Percentiles rank a stretch among this genome's conserved stretches.
phyloP scores from a whole-genome alignment of 108 stramenopile species.

The Stephanodiscus triporus region DNA sequence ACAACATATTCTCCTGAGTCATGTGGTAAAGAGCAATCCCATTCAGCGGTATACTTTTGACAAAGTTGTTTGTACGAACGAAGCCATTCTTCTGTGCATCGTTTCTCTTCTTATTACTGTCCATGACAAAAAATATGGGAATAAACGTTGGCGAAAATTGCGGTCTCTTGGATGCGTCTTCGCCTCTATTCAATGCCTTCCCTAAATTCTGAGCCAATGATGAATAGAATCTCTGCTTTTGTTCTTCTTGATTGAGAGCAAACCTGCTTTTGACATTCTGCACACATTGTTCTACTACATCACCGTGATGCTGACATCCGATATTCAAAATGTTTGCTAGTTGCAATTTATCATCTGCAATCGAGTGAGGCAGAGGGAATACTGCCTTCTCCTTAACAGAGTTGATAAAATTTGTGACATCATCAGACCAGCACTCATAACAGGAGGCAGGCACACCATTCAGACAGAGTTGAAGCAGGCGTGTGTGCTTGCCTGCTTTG shows the following conservation, averaged over 20 bases:
- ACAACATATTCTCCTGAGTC: constrained; percentile 18
- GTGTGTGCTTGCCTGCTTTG: constrained; percentile 7
- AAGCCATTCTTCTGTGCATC: constrained; percentile 8
- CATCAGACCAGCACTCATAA: constrained; percentile 19
- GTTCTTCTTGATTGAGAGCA: not conserved
- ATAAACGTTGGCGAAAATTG: constrained; percentile 9
- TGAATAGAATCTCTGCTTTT: constrained; percentile 16
- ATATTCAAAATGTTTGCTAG: not conserved
- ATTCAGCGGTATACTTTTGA: constrained; percentile 10
- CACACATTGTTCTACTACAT: constrained; percentile 17
- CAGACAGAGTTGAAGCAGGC: constrained; percentile 9
- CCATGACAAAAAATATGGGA: constrained; percentile 20
- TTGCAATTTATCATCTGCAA: not conserved
- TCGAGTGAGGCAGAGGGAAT: not conserved
- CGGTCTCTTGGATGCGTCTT: constrained; percentile 15
- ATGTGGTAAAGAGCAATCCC: constrained; percentile 24
- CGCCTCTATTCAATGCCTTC: not conserved
- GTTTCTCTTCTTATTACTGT: constrained; percentile 11
- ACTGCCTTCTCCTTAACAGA: not conserved
- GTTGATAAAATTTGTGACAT: constrained; percentile 1
- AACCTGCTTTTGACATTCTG: not conserved
- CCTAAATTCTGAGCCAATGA: constrained; percentile 14
- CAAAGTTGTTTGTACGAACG: constrained; percentile 4
- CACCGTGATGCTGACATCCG: no score
- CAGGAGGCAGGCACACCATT: constrained; percentile 14